Percentiles rank a stretch among this genome's conserved stretches.
Conservation (phyloP, 2,329 filamentous ascomycete species). For the Arthrinium puccinioides region DNA sequence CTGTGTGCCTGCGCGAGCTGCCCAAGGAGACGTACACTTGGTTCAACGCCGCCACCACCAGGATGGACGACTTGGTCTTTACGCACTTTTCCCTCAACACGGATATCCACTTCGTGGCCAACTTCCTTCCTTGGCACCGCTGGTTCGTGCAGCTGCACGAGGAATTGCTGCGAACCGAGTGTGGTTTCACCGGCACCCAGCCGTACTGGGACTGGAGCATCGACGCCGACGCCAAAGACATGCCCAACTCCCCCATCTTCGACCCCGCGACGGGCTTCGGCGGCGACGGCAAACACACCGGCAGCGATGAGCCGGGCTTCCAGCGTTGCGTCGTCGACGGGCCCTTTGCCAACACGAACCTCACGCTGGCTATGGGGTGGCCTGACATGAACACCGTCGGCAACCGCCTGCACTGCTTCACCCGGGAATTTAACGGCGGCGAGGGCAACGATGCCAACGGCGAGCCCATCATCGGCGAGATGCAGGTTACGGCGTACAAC, state of each 20-base stretch:
- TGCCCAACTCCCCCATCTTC: neutral
- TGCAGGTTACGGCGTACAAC: neutral
- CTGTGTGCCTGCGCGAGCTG: conserved; percentile 2
- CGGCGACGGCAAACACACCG: neutral
- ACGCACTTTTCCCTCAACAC: too few relatives aligned
- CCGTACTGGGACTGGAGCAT: conserved; percentile 2
- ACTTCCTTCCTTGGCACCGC: conserved; percentile 1
- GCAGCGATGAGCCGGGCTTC: neutral
- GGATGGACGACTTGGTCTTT: too few relatives aligned
- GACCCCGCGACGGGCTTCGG: neutral
- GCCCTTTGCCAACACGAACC: neutral
- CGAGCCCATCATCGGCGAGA: conserved; percentile 3
- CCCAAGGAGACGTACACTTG: neutral
- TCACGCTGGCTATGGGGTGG: neutral
- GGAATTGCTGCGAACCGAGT: neutral
- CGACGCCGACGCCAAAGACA: neutral
- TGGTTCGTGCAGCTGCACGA: neutral
- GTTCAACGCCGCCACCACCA: too few relatives aligned
- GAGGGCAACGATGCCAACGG: too few relatives aligned
- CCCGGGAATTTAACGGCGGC: neutral
- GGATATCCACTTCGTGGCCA: neutral
- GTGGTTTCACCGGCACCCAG: neutral
- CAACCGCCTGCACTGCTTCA: neutral
- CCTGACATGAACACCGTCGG: neutral
- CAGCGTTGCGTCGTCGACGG: conserved; percentile 1